Evolutionary conservation across 2,329 filamentous ascomycete genomes (phyloP), one percentile per base, ranked within the genome.

Genomic region (Epicoccum sorghinum): DNA sequence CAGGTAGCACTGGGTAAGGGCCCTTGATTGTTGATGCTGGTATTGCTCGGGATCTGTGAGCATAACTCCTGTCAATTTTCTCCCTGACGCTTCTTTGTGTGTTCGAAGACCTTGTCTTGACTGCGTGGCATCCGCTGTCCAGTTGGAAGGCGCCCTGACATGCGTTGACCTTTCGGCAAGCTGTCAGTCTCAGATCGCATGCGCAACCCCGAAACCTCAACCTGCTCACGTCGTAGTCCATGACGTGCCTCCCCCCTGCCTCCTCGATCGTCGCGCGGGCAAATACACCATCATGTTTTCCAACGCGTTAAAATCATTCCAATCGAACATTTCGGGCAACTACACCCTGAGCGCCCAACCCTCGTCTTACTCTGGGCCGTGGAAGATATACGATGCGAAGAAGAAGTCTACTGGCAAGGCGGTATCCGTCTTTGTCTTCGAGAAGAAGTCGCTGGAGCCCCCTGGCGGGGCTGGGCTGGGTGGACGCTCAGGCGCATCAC

Each of bases 331-430:
- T 78, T 88, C 87, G 55, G 87, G 89, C 71, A 96, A 96, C 78
- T 99, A 99, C 77, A 86, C 89, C 64, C 82, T 98, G 62, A 88
- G 91, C 22, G 82, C 87, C 24, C 86, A 85, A 55, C 85, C 89
- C 9, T 88, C 86, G n/a, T 89, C 91, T 46, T 86, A 86, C 47
- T 90, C 93, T 13, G 95, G 95, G 14, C 91, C 93, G 54, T 99
- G 95, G 95, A 96, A 92, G 79, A 95, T 99, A 69, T 93, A 93
- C 82, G 93, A 97, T 78, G 93, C 90, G 55, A 98, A 96, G 81
- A 96, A 96, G 79, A 98, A 97, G 78, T 91, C 89, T 27, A 96
- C 92, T 0, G 91, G 90, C 62, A 96, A 95, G 74, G 76, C 88
- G 7, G 95, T 89, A 50, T 97, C 93, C 13, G 87, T 98, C 63